Percentiles rank a stretch among this genome's conserved stretches.
Conservation (phyloP, 148 eudicot species). For the Chenopodium quinoa region DNA sequence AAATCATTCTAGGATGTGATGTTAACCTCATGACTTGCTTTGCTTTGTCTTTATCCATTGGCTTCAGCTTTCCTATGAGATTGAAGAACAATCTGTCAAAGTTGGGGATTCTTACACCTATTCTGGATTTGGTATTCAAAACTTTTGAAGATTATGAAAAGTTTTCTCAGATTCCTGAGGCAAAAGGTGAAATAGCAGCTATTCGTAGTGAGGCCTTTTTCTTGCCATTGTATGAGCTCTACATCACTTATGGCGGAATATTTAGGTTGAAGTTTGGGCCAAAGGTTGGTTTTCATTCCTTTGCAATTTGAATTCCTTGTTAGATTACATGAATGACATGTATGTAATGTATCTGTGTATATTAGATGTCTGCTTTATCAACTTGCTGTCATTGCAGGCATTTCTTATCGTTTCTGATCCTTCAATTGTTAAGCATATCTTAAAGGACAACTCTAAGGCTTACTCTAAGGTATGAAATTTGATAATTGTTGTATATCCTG, state of each 20-base stretch:
- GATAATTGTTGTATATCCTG: conserved; percentile 6
- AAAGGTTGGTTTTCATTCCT: conserved; percentile 56
- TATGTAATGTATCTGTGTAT: background rate
- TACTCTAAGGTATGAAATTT: conserved; percentile 75
- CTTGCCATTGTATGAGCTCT: conserved; percentile 88
- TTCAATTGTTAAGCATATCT: conserved; percentile 74
- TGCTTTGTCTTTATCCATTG: conserved; percentile 11
- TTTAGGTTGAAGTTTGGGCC: conserved; percentile 94
- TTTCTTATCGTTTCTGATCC: conserved; percentile 98
- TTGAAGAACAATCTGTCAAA: conserved; percentile 53
- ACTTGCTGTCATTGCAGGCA: conserved; percentile 55
- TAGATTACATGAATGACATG: background rate
- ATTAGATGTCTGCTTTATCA: background rate
- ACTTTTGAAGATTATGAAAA: conserved; percentile 44
- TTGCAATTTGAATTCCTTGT: background rate
- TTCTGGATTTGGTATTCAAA: conserved; percentile 53
- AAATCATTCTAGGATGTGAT: background rate
- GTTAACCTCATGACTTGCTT: conserved; percentile 17
- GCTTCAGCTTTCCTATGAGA: conserved; percentile 51
- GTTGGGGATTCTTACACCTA: conserved; percentile 54
- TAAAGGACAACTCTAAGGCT: conserved; percentile 79
- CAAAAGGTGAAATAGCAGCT: conserved; percentile 72
- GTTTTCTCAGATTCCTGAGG: conserved; percentile 72
- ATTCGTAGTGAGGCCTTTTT: conserved; percentile 81
- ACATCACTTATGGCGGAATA: conserved; percentile 92